A percentile compares a stretch with the other conserved stretches of the same genome.
phyloP scores from a whole-genome alignment of 176 grass and related monocot species.

The Avena atlantica region DNA sequence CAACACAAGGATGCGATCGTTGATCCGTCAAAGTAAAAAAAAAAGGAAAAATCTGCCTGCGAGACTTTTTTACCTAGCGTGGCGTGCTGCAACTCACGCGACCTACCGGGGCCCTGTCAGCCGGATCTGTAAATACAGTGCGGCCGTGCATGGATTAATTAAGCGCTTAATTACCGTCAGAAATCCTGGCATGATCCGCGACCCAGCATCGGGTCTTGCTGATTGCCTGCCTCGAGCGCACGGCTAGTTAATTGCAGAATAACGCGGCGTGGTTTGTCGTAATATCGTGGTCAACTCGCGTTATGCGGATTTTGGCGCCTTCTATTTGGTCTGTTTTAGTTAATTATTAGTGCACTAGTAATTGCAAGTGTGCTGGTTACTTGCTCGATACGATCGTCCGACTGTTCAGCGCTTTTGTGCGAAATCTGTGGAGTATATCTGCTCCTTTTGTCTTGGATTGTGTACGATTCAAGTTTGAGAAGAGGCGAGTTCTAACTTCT shows the following conservation, averaged over 20 bases:
- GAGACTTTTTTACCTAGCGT: too few relatives aligned
- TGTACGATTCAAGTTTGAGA: too few relatives aligned
- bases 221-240: neutral
- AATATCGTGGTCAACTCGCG: too few relatives aligned
- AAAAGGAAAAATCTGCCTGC: neutral
- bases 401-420: too few relatives aligned
- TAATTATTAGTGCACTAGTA: too few relatives aligned
- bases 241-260: too few relatives aligned
- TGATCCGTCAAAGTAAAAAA: too few relatives aligned
- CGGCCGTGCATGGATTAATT: neutral
- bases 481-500: too few relatives aligned
- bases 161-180: neutral
- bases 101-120: slow-evolving; percentile 52
- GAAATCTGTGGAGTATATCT: too few relatives aligned
- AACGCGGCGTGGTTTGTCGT: too few relatives aligned
- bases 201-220: neutral
- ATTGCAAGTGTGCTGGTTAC: neutral
- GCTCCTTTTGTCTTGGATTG: too few relatives aligned
- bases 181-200: neutral
- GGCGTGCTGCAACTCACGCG: slow-evolving; percentile 20
- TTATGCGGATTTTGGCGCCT: neutral
- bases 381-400: neutral
- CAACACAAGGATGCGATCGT: too few relatives aligned
- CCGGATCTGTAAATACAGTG: slow-evolving; percentile 21
- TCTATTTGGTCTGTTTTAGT: neutral